Evolutionary conservation across 768 basidiomycete species (phyloP).

Genomic region (Serendipita vermifera): DNA sequence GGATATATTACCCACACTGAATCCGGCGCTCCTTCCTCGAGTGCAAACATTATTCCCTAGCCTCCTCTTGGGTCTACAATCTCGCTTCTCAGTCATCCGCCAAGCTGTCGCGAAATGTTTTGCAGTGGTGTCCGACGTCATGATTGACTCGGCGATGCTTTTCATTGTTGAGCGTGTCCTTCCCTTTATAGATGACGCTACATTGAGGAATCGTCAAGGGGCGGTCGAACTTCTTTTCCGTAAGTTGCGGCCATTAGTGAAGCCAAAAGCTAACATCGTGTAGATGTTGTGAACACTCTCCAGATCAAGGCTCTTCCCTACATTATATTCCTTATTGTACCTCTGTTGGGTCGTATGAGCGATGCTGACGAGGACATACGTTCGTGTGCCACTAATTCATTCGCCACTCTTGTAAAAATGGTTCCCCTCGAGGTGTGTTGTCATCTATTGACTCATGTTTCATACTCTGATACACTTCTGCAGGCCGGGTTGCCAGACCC

Average conservation of each 20-base stretch:
- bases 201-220: conserved; percentile 71
- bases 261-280: background rate
- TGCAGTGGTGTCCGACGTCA: conserved; percentile 74
- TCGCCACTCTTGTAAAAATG: conserved; percentile 95
- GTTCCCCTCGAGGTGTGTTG: conserved; percentile 79
- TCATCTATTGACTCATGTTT: background rate
- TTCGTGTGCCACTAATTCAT: conserved; percentile 90
- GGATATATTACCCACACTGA: conserved; percentile 62
- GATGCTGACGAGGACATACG: conserved; percentile 86
- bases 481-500: conserved; percentile 97
- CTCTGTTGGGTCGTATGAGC: conserved; percentile 94
- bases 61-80: conserved; percentile 64
- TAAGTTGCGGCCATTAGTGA: conserved; percentile 31
- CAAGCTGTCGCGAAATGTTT: conserved; percentile 79
- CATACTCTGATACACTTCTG: background rate
- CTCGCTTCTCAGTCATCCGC: conserved; percentile 78
- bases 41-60: conserved; percentile 63
- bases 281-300: conserved; percentile 83
- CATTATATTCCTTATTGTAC: conserved; percentile 92
- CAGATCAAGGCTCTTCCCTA: conserved; percentile 94
- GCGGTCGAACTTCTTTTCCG: conserved; percentile 83
- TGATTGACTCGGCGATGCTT: conserved; percentile 77
- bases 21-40: conserved; percentile 53
- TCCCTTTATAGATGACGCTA: conserved; percentile 69
- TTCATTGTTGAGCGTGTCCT: conserved; percentile 77